Evolutionary conservation across 441 rosid species (phyloP).

Genomic region (Populus hybrid): DNA sequence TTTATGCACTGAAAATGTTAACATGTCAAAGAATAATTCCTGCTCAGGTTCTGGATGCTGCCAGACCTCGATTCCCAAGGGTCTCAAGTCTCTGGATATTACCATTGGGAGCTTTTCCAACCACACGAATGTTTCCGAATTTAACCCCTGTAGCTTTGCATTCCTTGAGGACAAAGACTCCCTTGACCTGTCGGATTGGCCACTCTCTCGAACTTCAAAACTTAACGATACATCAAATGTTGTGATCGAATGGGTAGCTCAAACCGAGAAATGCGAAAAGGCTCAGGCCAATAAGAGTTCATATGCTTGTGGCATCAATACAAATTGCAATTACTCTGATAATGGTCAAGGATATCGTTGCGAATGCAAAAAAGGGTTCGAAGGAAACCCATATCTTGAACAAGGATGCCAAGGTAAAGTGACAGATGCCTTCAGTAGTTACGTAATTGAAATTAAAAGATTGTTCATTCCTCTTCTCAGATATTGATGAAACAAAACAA

Average conservation of each 20-base stretch:
- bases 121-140: neutral
- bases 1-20: neutral
- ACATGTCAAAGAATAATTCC: neutral
- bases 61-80: constrained; percentile 1
- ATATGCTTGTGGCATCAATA: neutral
- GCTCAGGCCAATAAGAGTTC: neutral
- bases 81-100: neutral
- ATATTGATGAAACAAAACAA: no score
- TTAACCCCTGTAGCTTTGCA: constrained; percentile 10
- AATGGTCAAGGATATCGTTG: constrained; percentile 21
- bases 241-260: constrained; percentile 18
- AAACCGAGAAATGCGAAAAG: neutral
- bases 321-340: constrained; percentile 6
- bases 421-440: no score
- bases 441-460: no score
- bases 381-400: constrained; percentile 11
- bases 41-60: constrained; percentile 20
- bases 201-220: neutral
- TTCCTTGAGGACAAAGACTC: constrained; percentile 10
- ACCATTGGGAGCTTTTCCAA: fast-evolving
- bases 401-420: constrained; percentile 11
- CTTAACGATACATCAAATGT: fast-evolving
- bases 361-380: constrained; percentile 12
- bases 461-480: no score
- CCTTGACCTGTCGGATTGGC: neutral